Conservation (phyloP, 768 basidiomycete species). For the Tricholoma matsutake region DNA sequence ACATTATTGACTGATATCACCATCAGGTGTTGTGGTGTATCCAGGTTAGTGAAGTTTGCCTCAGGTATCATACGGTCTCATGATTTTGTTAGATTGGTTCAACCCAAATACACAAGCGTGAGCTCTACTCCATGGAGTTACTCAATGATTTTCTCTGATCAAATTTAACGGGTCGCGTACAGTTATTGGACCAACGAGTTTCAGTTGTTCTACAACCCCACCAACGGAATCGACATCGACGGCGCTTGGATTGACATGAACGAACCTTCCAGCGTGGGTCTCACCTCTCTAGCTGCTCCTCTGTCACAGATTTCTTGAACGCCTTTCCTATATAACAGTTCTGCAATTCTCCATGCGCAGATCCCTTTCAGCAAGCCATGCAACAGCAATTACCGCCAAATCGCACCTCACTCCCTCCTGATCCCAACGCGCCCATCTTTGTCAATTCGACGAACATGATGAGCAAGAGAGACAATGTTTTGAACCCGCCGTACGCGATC, state of each 20-base stretch:
- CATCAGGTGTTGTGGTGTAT: conserved; percentile 51
- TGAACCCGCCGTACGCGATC: conserved; percentile 57
- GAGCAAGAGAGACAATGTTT: conserved; percentile 33
- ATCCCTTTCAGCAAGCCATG: conserved; percentile 57
- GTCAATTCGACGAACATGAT: conserved; percentile 15
- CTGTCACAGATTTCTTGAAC: not conserved
- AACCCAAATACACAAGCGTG: conserved; percentile 48
- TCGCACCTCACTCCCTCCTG: conserved; percentile 47
- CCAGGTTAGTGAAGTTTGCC: conserved; percentile 37
- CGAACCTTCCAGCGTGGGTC: conserved; percentile 60
- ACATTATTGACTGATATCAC: not conserved
- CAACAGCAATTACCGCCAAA: conserved; percentile 52
- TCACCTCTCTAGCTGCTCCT: not conserved
- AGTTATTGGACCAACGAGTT: conserved; percentile 69
- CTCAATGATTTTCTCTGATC: not conserved
- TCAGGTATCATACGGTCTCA: not conserved
- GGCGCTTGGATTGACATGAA: conserved; percentile 80
- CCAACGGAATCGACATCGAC: conserved; percentile 60
- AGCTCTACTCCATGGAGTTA: conserved; percentile 8
- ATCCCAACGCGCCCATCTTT: conserved; percentile 53
- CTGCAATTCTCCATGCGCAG: conserved; percentile 57
- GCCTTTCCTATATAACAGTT: conserved; percentile 38
- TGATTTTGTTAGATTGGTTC: conserved; percentile 51
- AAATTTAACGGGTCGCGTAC: not conserved
- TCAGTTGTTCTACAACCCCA: conserved; percentile 48